Base-by-base conservation (phyloP, 257 asterid species). In the Solanum appendiculatum region DNA sequence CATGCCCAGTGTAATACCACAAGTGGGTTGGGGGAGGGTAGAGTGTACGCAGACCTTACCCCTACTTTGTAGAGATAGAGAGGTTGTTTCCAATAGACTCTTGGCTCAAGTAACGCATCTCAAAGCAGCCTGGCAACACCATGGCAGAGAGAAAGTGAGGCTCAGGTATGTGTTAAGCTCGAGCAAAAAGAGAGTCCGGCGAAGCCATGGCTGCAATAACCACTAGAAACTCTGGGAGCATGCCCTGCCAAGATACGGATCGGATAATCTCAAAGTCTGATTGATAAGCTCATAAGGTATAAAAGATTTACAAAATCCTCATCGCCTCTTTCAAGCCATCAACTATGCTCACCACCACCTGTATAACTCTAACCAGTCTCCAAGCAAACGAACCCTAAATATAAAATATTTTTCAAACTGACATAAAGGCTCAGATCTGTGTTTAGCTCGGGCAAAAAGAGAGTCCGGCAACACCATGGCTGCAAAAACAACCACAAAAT, bases 121-220 rank as follows among this genome's bases (percentile, higher is more conserved):
- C 37, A 68, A 68, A 29, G 23, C 39, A 68, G 23, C 34, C 39
- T 29, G 75, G 39, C 23, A 7, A 68, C 39, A 18, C 75, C 37
- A 29, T 33, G 78, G 25, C 78, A 70, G 7, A 70, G 40, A 34
- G 70, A 73, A 34, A 73, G 2, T 37, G 75, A 40, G 86, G 86
- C 88, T 78, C 88, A 86, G 86, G 80, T 78, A 78, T 86, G 84
- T 31, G 34, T 20, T 20, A 36, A 31, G 44, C 63, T 77, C 33
- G 15, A 66, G 83, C 69, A 83, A 69, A 5, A 83, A 82, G 84
- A 82, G 64, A 81, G 75, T 72, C 31, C 13, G n/a, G 5, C 33
- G 2, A 21, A 37, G 86, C 88, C 88, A 90, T 88, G 86, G 92
- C 89, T 89, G 89, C 90, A 88, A 84, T 75, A 83, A 68, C 75